phyloP scores from a whole-genome alignment of 139 green algal species.

The Closterium sp. region DNA sequence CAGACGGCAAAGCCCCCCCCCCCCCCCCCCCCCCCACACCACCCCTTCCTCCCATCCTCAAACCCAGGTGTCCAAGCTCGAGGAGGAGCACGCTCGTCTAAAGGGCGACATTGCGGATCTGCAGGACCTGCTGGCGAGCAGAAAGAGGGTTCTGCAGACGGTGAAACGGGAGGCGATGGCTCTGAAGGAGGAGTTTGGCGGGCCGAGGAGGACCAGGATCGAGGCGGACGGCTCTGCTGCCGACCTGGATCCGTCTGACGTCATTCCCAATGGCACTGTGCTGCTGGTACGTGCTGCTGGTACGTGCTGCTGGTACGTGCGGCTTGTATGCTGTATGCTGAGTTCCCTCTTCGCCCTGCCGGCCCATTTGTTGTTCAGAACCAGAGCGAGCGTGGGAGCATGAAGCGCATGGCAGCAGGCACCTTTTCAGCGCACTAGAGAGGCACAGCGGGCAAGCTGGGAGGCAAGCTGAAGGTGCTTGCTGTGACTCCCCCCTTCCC shows the following conservation, averaged over 20 bases:
- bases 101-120: slow-evolving; percentile 47
- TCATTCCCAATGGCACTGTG: slow-evolving; percentile 40
- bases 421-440: slow-evolving; percentile 57
- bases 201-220: slow-evolving; percentile 60
- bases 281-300: background rate
- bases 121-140: slow-evolving; percentile 58
- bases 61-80: slow-evolving; percentile 56
- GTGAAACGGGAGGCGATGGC: slow-evolving; percentile 64
- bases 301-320: too few relatives aligned
- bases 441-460: background rate
- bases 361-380: slow-evolving; percentile 55
- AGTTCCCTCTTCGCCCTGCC: background rate
- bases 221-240: slow-evolving; percentile 23
- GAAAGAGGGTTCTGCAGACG: slow-evolving; percentile 59
- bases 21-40: background rate
- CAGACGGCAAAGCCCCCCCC: too few relatives aligned
- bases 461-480: too few relatives aligned
- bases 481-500: too few relatives aligned
- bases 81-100: slow-evolving; percentile 68
- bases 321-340: background rate
- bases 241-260: slow-evolving; percentile 33
- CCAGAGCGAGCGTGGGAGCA: slow-evolving; percentile 70
- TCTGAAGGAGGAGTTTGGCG: slow-evolving; percentile 65
- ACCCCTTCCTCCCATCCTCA: background rate
- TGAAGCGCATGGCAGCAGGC: slow-evolving; percentile 77